Conservation (phyloP, 805 yeast species). For the Ogataea nonfermentans region DNA sequence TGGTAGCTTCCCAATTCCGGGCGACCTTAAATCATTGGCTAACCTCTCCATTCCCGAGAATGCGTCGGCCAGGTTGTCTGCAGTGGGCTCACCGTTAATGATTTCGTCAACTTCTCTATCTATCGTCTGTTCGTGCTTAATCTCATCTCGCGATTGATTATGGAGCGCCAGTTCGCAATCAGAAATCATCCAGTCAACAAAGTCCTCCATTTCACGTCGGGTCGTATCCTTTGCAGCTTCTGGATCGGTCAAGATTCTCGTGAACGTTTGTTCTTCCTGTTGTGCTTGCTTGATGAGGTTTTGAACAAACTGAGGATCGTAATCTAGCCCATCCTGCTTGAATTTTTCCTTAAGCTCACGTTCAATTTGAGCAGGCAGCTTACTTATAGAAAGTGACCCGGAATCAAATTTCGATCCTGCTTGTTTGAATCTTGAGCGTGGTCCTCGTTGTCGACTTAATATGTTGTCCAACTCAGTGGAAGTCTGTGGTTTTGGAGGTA, state of each 20-base stretch:
- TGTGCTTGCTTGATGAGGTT: conserved; percentile 26
- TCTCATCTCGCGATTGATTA: conserved; percentile 11
- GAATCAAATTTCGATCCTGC: background rate
- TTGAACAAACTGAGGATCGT: conserved; percentile 31
- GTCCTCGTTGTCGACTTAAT: background rate
- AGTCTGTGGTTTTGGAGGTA: too few relatives aligned
- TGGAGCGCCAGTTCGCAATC: conserved; percentile 23
- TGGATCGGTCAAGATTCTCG: conserved; percentile 16
- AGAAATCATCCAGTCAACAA: conserved; percentile 29
- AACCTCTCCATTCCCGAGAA: conserved; percentile 22
- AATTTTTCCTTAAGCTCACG: conserved; percentile 26
- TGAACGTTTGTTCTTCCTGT: conserved; percentile 19
- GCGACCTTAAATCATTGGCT: conserved; percentile 18
- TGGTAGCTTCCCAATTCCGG: conserved; percentile 27
- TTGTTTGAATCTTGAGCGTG: conserved; percentile 1
- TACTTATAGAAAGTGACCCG: conserved; percentile 4
- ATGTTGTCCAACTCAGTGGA: too few relatives aligned
- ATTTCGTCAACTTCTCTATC: conserved; percentile 17
- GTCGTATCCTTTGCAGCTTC: conserved; percentile 17
- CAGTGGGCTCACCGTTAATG: conserved; percentile 13
- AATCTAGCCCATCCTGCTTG: conserved; percentile 27
- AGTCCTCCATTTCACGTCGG: conserved; percentile 21
- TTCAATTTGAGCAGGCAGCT: conserved; percentile 29
- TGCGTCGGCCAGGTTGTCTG: conserved; percentile 25
- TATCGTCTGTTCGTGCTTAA: conserved; percentile 2